Evolutionary conservation across 1,284 basidiomycete species (phyloP).

Genomic region (Fistulina hepatica): DNA sequence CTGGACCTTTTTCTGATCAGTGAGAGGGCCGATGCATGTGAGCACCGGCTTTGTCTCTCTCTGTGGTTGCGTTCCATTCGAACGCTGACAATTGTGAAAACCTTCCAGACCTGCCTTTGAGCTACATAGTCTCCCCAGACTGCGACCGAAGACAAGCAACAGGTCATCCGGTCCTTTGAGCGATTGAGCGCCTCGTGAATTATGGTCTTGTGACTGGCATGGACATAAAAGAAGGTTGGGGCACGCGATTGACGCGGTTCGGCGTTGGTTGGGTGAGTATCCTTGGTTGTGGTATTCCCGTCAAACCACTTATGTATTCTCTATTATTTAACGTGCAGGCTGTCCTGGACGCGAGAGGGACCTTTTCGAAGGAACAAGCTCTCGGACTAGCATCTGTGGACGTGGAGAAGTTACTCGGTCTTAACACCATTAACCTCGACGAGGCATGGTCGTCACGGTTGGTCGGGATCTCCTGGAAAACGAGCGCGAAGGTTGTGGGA

Average conservation of each 20-base stretch:
- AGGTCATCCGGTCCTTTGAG: conserved; percentile 39
- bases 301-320: neutral
- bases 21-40: conserved; percentile 57
- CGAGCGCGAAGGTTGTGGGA: too few relatives aligned
- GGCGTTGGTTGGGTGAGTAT: conserved; percentile 43
- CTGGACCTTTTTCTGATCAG: conserved; percentile 48
- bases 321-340: neutral
- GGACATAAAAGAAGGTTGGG: conserved; percentile 49
- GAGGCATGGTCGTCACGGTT: too few relatives aligned
- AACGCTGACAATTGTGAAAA: conserved; percentile 21
- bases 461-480: too few relatives aligned
- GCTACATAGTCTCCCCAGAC: too few relatives aligned
- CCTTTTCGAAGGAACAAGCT: conserved; percentile 42
- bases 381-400: conserved; percentile 51
- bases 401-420: conserved; percentile 45
- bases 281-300: neutral
- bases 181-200: conserved; percentile 64
- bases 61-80: conserved; percentile 25
- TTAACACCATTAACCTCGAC: too few relatives aligned
- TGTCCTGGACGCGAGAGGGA: conserved; percentile 38
- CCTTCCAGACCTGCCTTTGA: conserved; percentile 61
- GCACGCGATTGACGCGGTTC: conserved; percentile 57
- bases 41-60: conserved; percentile 12
- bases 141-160: conserved; percentile 42
- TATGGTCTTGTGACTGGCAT: conserved; percentile 36